Conservation (phyloP, 805 yeast genomes). For the Hanseniaspora nectarophila region DNA sequence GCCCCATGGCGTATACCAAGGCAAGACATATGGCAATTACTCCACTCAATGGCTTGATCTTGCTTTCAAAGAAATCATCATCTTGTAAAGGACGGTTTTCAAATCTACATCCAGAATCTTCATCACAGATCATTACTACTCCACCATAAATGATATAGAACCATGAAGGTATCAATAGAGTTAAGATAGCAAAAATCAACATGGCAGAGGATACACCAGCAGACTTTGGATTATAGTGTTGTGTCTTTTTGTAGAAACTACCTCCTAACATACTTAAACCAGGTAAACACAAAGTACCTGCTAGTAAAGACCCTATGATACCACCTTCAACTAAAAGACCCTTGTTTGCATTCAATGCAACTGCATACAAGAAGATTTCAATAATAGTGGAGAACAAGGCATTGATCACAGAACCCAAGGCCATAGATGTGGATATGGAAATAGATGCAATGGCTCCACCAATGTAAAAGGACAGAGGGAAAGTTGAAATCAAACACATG, state of each 20-base stretch:
- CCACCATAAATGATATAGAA: slow-evolving; percentile 84
- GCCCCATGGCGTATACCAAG: slow-evolving; percentile 74
- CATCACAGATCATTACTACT: slow-evolving; percentile 59
- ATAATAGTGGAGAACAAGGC: slow-evolving; percentile 95
- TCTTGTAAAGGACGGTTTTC: slow-evolving; percentile 62
- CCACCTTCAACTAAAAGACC: slow-evolving; percentile 91
- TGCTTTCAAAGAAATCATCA: slow-evolving; percentile 50
- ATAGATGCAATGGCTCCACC: slow-evolving; percentile 99
- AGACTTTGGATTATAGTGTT: slow-evolving; percentile 85
- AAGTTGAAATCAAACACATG: slow-evolving; percentile 67
- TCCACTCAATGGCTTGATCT: slow-evolving; percentile 72
- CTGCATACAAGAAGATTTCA: slow-evolving; percentile 83
- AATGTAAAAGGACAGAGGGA: slow-evolving; percentile 90
- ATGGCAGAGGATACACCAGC: slow-evolving; percentile 97
- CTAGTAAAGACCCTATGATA: slow-evolving; percentile 83
- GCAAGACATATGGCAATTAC: slow-evolving; percentile 72
- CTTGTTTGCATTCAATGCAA: slow-evolving; percentile 74
- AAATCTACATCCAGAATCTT: slow-evolving; percentile 47
- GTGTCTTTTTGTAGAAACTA: slow-evolving; percentile 83
- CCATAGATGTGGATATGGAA: slow-evolving; percentile 97
- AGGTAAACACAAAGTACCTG: slow-evolving; percentile 82
- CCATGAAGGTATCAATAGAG: slow-evolving; percentile 84
- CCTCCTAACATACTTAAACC: slow-evolving; percentile 98
- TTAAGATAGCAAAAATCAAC: slow-evolving; percentile 80
- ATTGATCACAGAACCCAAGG: slow-evolving; percentile 94